phyloP scores from a whole-genome alignment of 1,284 basidiomycete genomes.

The Moniliella sp. region DNA sequence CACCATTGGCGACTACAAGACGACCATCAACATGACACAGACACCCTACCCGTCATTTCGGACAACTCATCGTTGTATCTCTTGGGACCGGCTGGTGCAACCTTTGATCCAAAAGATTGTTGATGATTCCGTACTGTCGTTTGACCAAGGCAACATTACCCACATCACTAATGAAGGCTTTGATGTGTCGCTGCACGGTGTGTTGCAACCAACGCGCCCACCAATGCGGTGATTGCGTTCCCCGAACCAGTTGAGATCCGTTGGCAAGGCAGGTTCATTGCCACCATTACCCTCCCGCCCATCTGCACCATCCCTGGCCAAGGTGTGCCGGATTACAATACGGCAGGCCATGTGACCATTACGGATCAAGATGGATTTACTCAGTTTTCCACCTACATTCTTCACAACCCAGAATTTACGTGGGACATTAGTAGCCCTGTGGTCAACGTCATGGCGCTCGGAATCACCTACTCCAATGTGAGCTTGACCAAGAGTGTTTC shows the following conservation, averaged over 20 bases:
- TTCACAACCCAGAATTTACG: constrained; percentile 47
- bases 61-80: constrained; percentile 48
- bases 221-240: constrained; percentile 38
- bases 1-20: constrained; percentile 35
- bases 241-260: constrained; percentile 39
- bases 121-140: constrained; percentile 42
- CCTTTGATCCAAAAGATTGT: constrained; percentile 51
- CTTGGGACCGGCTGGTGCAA: constrained; percentile 42
- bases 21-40: constrained; percentile 47
- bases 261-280: constrained; percentile 51
- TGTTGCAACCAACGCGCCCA: constrained; percentile 32
- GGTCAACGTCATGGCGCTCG: constrained; percentile 47
- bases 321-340: constrained; percentile 47
- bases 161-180: constrained; percentile 31
- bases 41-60: constrained; percentile 44
- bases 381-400: constrained; percentile 45
- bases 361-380: constrained; percentile 40
- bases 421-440: constrained; percentile 50
- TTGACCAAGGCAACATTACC: constrained; percentile 47
- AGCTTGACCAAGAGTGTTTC: constrained; percentile 45
- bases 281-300: constrained; percentile 44
- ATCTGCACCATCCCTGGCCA: constrained; percentile 50
- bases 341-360: constrained; percentile 34
- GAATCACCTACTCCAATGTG: constrained; percentile 50
- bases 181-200: constrained; percentile 34